Evolutionary conservation across 768 basidiomycete species (phyloP), one percentile per base, ranked within the genome.

Genomic region (Kwoniella sp.): DNA sequence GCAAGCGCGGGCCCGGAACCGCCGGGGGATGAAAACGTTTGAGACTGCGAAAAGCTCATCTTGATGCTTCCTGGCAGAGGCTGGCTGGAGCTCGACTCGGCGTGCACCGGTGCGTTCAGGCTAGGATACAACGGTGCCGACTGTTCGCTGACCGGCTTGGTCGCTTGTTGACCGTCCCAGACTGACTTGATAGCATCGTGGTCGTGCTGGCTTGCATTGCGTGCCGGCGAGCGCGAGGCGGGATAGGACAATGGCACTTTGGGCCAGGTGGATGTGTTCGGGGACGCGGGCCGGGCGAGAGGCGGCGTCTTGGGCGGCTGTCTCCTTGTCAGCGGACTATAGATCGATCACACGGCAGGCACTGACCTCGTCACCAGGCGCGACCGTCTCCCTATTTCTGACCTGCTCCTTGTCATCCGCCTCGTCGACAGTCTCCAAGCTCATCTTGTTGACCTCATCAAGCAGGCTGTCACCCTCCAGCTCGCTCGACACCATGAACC

Each of bases 361-460:
- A 52, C 67, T 56, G 48, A 71, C 67, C 44, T 66, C 59, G 20
- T 36, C 26, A 20, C 62, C 64, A 6, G 56, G 3, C 15, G 45
- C 55, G 17, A 19, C 40, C 26, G 36, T 32, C 29, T 45, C 52
- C 19, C 34, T n/a, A n/a, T n/a, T n/a, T n/a, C 37, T 8, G 17
- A 17, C 4, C 37, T 57, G 42, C 43, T 49, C 56, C 19, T 44
- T 57, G 17, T 54, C 45, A 19, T 63, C 56, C n/a, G 57, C 59
- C 20, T 63, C 70, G 10, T 49, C 67, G 6, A 67, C 49, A 14
- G 61, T 59, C 37, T 70, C 67, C 50, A 73, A 46, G 46, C 66
- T 70, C 67, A 70, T 74, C 56, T 72, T 71, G 46, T 71, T 70
- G 9, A 74, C 67, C 46, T 74, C 73, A 23, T 71, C 67, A 19